Evolutionary conservation across 2,329 filamentous ascomycete species (phyloP).

Genomic region (Plenodomus biglobosus): DNA sequence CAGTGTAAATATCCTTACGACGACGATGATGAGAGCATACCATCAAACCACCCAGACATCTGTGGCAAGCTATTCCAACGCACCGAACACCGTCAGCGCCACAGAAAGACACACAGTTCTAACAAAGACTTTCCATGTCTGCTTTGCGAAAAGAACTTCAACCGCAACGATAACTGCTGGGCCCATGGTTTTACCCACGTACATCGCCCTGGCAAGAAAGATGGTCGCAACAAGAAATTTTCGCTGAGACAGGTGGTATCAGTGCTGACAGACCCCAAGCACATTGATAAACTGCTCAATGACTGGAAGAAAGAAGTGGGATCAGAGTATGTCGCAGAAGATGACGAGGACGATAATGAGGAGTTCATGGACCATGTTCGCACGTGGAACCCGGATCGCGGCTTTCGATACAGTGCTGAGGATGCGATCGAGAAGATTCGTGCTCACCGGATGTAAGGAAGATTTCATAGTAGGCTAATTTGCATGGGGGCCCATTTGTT

Average conservation of each 20-base stretch:
- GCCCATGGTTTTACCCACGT: slow-evolving; percentile 39
- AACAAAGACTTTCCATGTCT: slow-evolving; percentile 25
- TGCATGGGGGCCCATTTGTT: background rate
- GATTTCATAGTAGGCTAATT: background rate
- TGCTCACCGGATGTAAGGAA: slow-evolving; percentile 2
- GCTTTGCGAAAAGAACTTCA: slow-evolving; percentile 31
- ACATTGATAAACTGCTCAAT: slow-evolving; percentile 32
- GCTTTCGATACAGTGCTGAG: slow-evolving; percentile 2
- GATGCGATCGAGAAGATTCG: slow-evolving; percentile 4
- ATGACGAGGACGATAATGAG: slow-evolving; percentile 9
- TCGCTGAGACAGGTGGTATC: slow-evolving; percentile 27
- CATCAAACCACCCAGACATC: background rate
- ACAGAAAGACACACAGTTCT: slow-evolving; percentile 29
- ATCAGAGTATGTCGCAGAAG: slow-evolving; percentile 13
- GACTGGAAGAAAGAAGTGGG: slow-evolving; percentile 23
- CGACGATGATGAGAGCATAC: slow-evolving; percentile 2
- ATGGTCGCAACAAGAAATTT: slow-evolving; percentile 28
- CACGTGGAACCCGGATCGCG: background rate
- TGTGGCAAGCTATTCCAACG: slow-evolving; percentile 26
- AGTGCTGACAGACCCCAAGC: slow-evolving; percentile 29
- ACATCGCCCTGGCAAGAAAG: slow-evolving; percentile 27
- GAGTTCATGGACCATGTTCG: slow-evolving; percentile 1
- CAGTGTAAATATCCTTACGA: slow-evolving; percentile 1
- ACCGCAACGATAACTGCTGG: slow-evolving; percentile 40
- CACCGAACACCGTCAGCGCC: slow-evolving; percentile 37